Evolutionary conservation across 2,329 filamentous ascomycete species (phyloP).

Genomic region (Bertia moriformis): DNA sequence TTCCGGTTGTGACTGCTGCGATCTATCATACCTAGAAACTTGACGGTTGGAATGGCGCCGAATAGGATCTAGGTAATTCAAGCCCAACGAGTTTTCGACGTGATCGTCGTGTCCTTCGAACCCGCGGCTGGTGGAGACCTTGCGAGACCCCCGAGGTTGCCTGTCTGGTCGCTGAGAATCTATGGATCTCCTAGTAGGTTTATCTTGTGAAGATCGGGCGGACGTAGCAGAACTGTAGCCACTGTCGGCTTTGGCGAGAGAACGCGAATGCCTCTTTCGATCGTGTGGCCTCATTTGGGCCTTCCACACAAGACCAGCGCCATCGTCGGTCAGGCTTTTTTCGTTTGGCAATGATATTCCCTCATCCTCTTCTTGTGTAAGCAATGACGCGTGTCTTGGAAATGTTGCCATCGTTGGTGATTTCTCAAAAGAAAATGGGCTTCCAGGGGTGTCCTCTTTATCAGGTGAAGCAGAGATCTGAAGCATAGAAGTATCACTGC

Average conservation of each 20-base stretch:
- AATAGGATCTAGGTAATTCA: no score
- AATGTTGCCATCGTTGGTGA: constrained; percentile 10
- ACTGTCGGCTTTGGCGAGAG: constrained; percentile 17
- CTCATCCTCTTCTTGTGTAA: not conserved
- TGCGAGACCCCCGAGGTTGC: not conserved
- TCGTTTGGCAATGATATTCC: not conserved
- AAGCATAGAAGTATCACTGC: no score
- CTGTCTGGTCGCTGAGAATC: not conserved
- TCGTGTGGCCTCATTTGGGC: constrained; percentile 1
- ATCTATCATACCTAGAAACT: no score
- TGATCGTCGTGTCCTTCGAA: no score
- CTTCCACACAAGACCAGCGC: no score
- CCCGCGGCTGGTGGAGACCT: no score
- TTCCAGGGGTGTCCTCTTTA: constrained; percentile 11
- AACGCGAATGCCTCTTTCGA: constrained; percentile 7
- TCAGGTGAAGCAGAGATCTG: no score
- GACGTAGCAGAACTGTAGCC: constrained; percentile 21
- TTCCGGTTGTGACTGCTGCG: no score
- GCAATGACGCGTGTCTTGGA: constrained; percentile 2
- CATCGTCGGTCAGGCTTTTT: no score
- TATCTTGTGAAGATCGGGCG: constrained; percentile 11
- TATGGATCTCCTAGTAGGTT: constrained; percentile 6
- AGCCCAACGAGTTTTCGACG: no score
- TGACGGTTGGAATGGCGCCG: no score
- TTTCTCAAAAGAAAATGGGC: constrained; percentile 17